Conservation (phyloP, 768 basidiomycete genomes). For the Lactarius deliciosus region DNA sequence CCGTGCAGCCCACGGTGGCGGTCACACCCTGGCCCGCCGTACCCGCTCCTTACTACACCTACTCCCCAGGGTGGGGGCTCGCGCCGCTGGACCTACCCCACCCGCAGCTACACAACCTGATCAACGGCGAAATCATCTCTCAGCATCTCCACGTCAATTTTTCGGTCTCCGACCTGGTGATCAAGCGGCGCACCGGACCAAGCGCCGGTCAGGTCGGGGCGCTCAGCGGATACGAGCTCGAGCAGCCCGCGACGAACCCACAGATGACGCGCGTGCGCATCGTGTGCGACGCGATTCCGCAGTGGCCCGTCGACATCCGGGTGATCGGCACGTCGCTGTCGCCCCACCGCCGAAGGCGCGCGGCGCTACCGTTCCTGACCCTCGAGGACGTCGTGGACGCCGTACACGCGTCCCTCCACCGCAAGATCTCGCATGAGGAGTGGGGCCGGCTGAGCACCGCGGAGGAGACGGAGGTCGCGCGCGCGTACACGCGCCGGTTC, state of each 20-base stretch:
- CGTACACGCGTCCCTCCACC: conserved; percentile 25
- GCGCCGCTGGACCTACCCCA: conserved; percentile 22
- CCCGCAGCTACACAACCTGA: conserved; percentile 25
- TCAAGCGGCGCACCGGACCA: conserved; percentile 15
- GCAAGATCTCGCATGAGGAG: conserved; percentile 30
- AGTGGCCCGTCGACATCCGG: conserved; percentile 29
- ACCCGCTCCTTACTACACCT: conserved; percentile 22
- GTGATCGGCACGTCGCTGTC: conserved; percentile 25
- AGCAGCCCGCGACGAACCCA: conserved; percentile 28
- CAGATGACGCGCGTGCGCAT: conserved; percentile 28
- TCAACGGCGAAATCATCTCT: conserved; percentile 26
- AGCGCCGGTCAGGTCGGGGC: not conserved
- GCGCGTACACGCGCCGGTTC: conserved; percentile 30
- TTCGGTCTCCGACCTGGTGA: conserved; percentile 9
- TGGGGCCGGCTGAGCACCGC: conserved; percentile 23
- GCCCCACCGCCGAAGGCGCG: conserved; percentile 24
- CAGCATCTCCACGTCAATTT: conserved; percentile 21
- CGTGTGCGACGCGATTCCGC: conserved; percentile 26
- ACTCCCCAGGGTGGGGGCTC: conserved; percentile 15
- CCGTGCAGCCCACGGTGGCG: conserved; percentile 7
- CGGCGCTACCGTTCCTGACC: conserved; percentile 24
- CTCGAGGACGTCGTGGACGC: conserved; percentile 27
- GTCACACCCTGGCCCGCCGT: conserved; percentile 12
- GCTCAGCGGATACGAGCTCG: conserved; percentile 25
- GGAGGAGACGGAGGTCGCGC: conserved; percentile 29